Base-by-base conservation (phyloP, 352 stramenopile species). In the Phytophthora megakarya region DNA sequence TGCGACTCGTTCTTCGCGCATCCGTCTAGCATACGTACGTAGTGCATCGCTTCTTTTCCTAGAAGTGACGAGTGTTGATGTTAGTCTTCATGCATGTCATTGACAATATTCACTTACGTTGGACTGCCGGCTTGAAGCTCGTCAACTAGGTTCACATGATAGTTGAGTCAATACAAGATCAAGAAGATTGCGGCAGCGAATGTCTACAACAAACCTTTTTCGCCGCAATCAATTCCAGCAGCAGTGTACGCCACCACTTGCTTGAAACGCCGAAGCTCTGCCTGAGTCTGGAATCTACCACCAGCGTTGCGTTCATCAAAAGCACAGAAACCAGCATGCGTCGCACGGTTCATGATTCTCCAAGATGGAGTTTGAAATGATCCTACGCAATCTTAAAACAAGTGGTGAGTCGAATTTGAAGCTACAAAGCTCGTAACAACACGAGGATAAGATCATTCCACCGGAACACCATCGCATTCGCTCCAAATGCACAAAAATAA, bases 301-400 rank as follows among this genome's bases (percentile, higher is more conserved):
- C 85, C 83, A 19, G 77, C 76, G 47, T 92, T 93, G 22, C 85
- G 81, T 65, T 93, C 85, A 46, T 93, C 85, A 33, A 93, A 93
- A 18, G 70, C 53, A 63, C 79, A 90, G 51, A 91, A 93, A 6
- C 84, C 84, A 13, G 73, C 77, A 35, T 90, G 82, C 11, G 80
- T 83, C 35, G 64, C 64, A 28, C 80, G 81, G 48, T 90, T 88
- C 74, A 91, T 86, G 16, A 39, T 65, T n/a, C 5, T 30, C 13
- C 5, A 28, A 16, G 25, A 28, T 15, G 30, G 18, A 37, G 62
- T 28, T 44, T 18, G 33, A 37, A 65, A 30, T 61, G 42, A 62
- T 39, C 37, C 33, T 18, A 47, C 9, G 26, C 50, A 32, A 38
- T 7, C 5, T 37, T 35, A 44, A 54, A 13, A 18, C 18, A n/a